phyloP scores from a whole-genome alignment of 2,329 filamentous ascomycete species.

The Calonectria naviculata region DNA sequence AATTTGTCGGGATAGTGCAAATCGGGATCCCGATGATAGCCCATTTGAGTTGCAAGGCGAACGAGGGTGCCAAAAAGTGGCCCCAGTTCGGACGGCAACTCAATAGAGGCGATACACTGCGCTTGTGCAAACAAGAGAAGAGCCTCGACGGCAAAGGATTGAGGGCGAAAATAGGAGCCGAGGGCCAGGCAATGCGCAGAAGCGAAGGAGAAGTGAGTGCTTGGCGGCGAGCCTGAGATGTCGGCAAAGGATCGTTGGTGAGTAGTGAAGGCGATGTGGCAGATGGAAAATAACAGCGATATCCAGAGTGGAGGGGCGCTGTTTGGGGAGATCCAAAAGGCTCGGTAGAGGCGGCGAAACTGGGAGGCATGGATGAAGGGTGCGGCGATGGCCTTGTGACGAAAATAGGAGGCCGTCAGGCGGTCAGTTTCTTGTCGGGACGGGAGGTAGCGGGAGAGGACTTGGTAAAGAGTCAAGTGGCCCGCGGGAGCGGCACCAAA shows the following conservation, averaged over 20 bases:
- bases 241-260: background rate
- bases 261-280: background rate
- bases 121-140: background rate
- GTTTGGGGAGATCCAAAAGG: background rate
- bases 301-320: background rate
- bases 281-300: background rate
- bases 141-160: background rate
- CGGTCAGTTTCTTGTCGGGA: background rate
- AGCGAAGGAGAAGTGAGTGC: background rate
- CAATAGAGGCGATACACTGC: background rate
- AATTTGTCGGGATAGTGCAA: background rate
- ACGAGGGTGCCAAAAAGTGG: background rate
- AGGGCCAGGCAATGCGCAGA: background rate
- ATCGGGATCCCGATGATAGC: constrained; percentile 7
- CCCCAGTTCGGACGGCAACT: background rate
- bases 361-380: background rate
- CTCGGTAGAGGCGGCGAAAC: background rate
- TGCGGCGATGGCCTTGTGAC: background rate
- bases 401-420: background rate
- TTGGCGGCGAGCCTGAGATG: background rate
- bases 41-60: constrained; percentile 4
- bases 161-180: background rate
- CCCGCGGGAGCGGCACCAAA: background rate
- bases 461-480: background rate
- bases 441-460: constrained; percentile 2